These are phyloP conservation scores for barrel medic (Medicago truncatula) DNA, from an alignment of 306 rosid species.

Conservation along the genomic window MtrunA17r5.0-ANR NC_053042.1:14953001-14953500, in stretches of 20 bases:
- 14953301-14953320: not conserved
- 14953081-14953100: not conserved
- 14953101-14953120: not conserved
- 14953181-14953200: not conserved
- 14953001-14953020: not conserved
- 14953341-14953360: not conserved
- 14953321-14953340: not conserved
- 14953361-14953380: constrained; percentile 1
- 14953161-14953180: not conserved
- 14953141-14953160: not conserved
- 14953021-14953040: not conserved
- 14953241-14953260: not conserved
- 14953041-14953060: not conserved
- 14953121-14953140: not conserved
- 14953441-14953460: not conserved
- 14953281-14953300: not conserved
- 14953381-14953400: not conserved
- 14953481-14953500: not conserved
- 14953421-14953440: not conserved
- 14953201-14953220: not conserved
- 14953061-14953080: not conserved
- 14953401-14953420: not conserved
- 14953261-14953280: not conserved
- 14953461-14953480: not conserved
- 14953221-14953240: not conserved